Conservation (phyloP, 257 asterid species). For the Jacaranda copaia region DNA sequence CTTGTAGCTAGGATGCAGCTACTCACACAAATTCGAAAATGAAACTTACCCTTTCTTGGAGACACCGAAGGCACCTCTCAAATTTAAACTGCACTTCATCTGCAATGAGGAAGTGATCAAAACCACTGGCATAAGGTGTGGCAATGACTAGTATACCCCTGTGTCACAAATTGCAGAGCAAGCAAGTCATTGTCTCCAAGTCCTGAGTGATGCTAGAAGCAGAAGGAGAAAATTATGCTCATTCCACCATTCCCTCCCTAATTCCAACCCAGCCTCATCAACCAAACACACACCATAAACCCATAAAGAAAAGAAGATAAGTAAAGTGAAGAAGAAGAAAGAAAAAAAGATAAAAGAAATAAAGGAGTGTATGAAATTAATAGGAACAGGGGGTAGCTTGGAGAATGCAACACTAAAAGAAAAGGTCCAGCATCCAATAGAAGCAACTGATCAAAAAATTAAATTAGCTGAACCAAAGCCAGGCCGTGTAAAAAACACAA, state of each 20-base stretch:
- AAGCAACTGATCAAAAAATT: neutral
- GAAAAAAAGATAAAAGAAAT: neutral
- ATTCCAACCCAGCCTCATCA: neutral
- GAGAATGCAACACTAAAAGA: neutral
- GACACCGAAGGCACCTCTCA: slow-evolving; percentile 81
- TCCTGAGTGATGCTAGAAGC: slow-evolving; percentile 30
- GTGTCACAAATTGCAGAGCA: slow-evolving; percentile 45
- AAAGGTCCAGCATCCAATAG: slow-evolving; percentile 12
- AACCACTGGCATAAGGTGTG: slow-evolving; percentile 96
- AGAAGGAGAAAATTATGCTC: slow-evolving; percentile 22
- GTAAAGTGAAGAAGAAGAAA: neutral
- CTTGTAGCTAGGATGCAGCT: slow-evolving; percentile 19
- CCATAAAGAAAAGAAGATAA: neutral
- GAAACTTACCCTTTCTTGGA: slow-evolving; percentile 72
- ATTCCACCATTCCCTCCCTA: neutral
- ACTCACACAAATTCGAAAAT: slow-evolving; percentile 24
- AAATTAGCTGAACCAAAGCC: neutral
- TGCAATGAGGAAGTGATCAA: slow-evolving; percentile 92
- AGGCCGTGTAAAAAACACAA: neutral
- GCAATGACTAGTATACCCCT: slow-evolving; percentile 91
- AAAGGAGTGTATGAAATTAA: neutral
- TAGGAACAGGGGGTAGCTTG: neutral
- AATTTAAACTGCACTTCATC: slow-evolving; percentile 93
- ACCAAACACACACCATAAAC: neutral
- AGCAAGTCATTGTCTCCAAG: slow-evolving; percentile 32